Base-by-base conservation (phyloP, 768 basidiomycete species). In the Lactarius sanguifluus region DNA sequence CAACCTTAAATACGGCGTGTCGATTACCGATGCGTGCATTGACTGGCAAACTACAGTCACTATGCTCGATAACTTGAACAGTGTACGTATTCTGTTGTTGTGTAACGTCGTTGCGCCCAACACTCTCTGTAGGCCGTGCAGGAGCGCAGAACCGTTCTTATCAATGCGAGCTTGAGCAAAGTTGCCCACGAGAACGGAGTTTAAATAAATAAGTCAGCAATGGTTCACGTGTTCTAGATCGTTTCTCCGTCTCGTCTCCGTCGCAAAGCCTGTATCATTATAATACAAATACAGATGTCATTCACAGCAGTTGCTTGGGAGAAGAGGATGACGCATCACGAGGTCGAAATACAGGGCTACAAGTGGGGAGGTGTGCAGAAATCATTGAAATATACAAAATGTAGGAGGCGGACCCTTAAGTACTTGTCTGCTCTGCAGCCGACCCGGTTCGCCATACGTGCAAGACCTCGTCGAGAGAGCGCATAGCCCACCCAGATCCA, bases 21-120 rank as follows among this genome's bases (percentile, higher is more conserved):
- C 87, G 69, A 95, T 96, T 75, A 97, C 94, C 0, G 94, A 97
- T 70, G 95, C 92, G 2, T 97, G 94, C 73, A 88, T 96, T 57
- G 85, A 91, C 75, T 96, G 94, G 92, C 83, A 86, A 57, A 81
- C 81, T 8, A 97, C 94, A 1, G 80, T 92, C 45, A 70, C 63
- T 23, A 91, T 95, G 87, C 84, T 96, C 59, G 82, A 88, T 73
- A 79, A 81, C 64, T 81, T 94, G 59, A 89, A 94, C 66, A 80
- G 82, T 71, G 80, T 81, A 58, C 12, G 78, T 69, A 20, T 34
- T 15, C 1, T 28, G 12, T 23, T 7, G 13, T 12, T 54, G 30
- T 43, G 32, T 23, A 16, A 25, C 7, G 1, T 20, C 13, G 5
- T 32, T 23, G n/a, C 16, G 32, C 40, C 34, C 15, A 50, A 38